Percentiles rank a stretch among this genome's conserved stretches.
Evolutionary conservation across 2,329 filamentous ascomycete species (phyloP).

Genomic region (Aspergillus proliferans): DNA sequence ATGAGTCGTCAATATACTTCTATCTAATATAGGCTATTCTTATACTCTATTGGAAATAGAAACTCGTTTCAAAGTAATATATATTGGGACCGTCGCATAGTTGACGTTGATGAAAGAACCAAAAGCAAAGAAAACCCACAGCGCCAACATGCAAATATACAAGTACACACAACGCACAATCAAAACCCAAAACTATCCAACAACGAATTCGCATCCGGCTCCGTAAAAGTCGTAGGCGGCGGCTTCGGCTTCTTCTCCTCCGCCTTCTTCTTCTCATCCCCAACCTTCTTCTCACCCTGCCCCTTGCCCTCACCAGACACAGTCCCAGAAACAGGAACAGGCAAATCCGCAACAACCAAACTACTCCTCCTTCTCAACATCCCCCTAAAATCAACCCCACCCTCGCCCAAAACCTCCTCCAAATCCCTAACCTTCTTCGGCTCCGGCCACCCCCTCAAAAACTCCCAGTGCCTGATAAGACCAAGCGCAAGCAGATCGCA

Average conservation of each 20-base stretch:
- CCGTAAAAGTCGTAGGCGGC: slow-evolving; percentile 73
- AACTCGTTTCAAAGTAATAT: too few relatives aligned
- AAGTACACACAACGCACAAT: slow-evolving; percentile 6
- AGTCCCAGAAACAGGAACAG: slow-evolving; percentile 30
- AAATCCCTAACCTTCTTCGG: slow-evolving; percentile 33
- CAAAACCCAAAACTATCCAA: slow-evolving; percentile 92
- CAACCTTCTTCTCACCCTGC: slow-evolving; percentile 30
- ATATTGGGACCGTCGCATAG: too few relatives aligned
- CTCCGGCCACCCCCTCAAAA: slow-evolving; percentile 19
- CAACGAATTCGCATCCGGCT: slow-evolving; percentile 83
- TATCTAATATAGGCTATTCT: too few relatives aligned
- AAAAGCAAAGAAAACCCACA: slow-evolving; percentile 1
- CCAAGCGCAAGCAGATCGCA: slow-evolving; percentile 85
- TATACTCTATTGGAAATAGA: too few relatives aligned
- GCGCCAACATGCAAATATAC: slow-evolving; percentile 1
- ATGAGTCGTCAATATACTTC: too few relatives aligned
- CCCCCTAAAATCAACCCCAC: slow-evolving; percentile 56
- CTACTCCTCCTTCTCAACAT: slow-evolving; percentile 67
- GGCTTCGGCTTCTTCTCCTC: slow-evolving; percentile 43
- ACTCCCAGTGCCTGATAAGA: slow-evolving; percentile 55
- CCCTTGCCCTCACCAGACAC: too few relatives aligned
- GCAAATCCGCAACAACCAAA: slow-evolving; percentile 68
- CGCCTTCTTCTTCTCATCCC: slow-evolving; percentile 11
- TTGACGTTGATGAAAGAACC: too few relatives aligned
- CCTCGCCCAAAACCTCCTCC: slow-evolving; percentile 19